Percentiles rank a stretch among this genome's conserved stretches.
phyloP scores from a whole-genome alignment of 257 asterid species.

The Nemophila menziesii region DNA sequence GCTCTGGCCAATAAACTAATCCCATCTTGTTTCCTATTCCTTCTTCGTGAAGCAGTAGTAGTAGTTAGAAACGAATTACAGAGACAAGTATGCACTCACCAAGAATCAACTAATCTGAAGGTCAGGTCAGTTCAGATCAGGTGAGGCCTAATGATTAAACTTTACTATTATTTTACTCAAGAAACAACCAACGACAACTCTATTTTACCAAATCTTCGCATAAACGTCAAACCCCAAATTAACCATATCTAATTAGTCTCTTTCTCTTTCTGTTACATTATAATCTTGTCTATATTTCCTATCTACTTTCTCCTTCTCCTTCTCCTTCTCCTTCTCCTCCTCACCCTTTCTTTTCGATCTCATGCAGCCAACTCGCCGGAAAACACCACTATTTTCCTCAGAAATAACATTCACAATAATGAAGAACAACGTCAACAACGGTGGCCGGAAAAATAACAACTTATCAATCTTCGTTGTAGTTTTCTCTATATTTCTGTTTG shows the following conservation, averaged over 20 bases:
- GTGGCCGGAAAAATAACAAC: slow-evolving; percentile 36
- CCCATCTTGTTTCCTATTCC: not conserved
- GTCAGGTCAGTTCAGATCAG: too few relatives aligned
- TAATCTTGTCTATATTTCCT: not conserved
- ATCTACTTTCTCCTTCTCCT: slow-evolving; percentile 6
- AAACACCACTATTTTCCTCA: slow-evolving; percentile 24
- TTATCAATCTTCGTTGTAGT: slow-evolving; percentile 40
- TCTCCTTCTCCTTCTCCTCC: slow-evolving; percentile 6
- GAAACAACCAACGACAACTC: slow-evolving; percentile 23
- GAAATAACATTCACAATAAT: slow-evolving; percentile 12
- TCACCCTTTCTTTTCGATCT: slow-evolving; percentile 4
- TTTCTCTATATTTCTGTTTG: slow-evolving; percentile 48
- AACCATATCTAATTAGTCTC: not conserved
- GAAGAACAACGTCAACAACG: slow-evolving; percentile 38
- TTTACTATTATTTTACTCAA: slow-evolving; percentile 47
- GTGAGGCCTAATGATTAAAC: slow-evolving; percentile 9
- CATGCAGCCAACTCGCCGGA: slow-evolving; percentile 63
- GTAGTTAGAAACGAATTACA: slow-evolving; percentile 3
- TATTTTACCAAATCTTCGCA: slow-evolving; percentile 47
- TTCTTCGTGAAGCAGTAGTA: slow-evolving; percentile 7
- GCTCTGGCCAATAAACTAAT: too few relatives aligned
- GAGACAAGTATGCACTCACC: too few relatives aligned
- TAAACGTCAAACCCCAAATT: slow-evolving; percentile 1
- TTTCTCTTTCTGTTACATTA: not conserved
- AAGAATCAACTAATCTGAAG: too few relatives aligned